phyloP scores from a whole-genome alignment of 2,329 filamentous ascomycete species.

The Cladophialophora chaetospira region DNA sequence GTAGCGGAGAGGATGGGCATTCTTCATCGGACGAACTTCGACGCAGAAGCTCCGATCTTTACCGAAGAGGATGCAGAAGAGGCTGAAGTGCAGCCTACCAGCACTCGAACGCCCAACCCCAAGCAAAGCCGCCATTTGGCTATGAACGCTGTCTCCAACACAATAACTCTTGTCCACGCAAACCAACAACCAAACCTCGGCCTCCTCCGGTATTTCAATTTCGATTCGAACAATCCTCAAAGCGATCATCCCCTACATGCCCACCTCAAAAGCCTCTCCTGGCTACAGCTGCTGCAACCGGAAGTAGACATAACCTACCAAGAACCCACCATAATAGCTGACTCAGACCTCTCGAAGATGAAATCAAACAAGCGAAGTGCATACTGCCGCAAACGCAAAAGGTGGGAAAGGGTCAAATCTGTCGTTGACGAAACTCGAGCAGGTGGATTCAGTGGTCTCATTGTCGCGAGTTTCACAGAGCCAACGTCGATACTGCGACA shows the following conservation, averaged over 20 bases:
- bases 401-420: constrained; percentile 72
- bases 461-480: constrained; percentile 82
- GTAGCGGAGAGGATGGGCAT: constrained; percentile 89
- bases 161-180: constrained; percentile 76
- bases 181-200: constrained; percentile 86
- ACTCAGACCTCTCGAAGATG: constrained; percentile 66
- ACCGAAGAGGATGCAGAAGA: constrained; percentile 21
- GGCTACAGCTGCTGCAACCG: constrained; percentile 86
- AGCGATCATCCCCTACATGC: constrained; percentile 75
- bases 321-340: constrained; percentile 61
- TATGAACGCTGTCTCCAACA: constrained; percentile 67
- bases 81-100: constrained; percentile 8
- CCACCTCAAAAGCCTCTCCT: constrained; percentile 81
- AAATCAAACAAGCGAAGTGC: constrained; percentile 81
- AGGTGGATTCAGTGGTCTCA: constrained; percentile 79
- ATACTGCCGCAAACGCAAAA: constrained; percentile 84
- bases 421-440: constrained; percentile 74
- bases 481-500: constrained; percentile 73
- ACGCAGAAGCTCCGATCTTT: constrained; percentile 13
- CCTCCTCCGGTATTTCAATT: constrained; percentile 86
- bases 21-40: constrained; percentile 55
- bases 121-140: constrained; percentile 29
- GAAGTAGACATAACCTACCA: constrained; percentile 72
- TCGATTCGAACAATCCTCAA: constrained; percentile 67
- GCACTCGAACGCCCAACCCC: constrained; percentile 34